Conservation (phyloP, 2,329 filamentous ascomycete species). For the Fusarium dimerum region DNA sequence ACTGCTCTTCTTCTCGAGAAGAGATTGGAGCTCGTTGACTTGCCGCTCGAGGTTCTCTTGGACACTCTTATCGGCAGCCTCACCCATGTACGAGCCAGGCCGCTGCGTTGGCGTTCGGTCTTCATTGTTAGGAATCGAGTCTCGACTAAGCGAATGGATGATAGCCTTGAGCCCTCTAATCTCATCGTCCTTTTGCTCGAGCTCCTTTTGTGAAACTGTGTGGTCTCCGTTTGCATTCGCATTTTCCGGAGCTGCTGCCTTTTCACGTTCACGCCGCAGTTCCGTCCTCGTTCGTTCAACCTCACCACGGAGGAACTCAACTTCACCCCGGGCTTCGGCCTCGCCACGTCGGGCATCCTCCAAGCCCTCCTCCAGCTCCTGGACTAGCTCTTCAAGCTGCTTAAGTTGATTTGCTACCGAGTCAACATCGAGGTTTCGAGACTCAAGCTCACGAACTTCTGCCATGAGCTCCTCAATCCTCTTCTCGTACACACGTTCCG, state of each 20-base stretch:
- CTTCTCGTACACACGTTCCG: slow-evolving; percentile 92
- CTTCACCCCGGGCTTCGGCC: slow-evolving; percentile 91
- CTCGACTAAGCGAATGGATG: slow-evolving; percentile 90
- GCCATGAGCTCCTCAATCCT: slow-evolving; percentile 83
- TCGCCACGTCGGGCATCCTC: slow-evolving; percentile 94
- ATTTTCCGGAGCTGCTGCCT: slow-evolving; percentile 46
- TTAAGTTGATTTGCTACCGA: slow-evolving; percentile 89
- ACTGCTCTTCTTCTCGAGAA: slow-evolving; percentile 70
- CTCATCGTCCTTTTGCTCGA: slow-evolving; percentile 95
- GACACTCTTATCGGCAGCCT: slow-evolving; percentile 36
- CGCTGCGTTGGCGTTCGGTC: slow-evolving; percentile 32
- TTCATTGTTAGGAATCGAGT: slow-evolving; percentile 54
- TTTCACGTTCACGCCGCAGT: slow-evolving; percentile 83
- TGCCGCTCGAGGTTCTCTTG: slow-evolving; percentile 75
- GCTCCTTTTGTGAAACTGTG: slow-evolving; percentile 64
- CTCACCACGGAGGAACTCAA: slow-evolving; percentile 92
- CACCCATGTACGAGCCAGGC: slow-evolving; percentile 37
- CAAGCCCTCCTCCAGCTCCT: slow-evolving; percentile 93
- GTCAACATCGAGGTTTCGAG: slow-evolving; percentile 85
- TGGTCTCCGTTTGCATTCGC: slow-evolving; percentile 45
- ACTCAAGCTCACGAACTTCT: slow-evolving; percentile 80
- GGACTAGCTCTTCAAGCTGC: slow-evolving; percentile 92
- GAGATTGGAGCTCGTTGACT: slow-evolving; percentile 72
- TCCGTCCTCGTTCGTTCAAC: slow-evolving; percentile 90
- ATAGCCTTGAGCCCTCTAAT: slow-evolving; percentile 96